phyloP scores from a whole-genome alignment of 306 rosid genomes.

The Fragaria vesca region DNA sequence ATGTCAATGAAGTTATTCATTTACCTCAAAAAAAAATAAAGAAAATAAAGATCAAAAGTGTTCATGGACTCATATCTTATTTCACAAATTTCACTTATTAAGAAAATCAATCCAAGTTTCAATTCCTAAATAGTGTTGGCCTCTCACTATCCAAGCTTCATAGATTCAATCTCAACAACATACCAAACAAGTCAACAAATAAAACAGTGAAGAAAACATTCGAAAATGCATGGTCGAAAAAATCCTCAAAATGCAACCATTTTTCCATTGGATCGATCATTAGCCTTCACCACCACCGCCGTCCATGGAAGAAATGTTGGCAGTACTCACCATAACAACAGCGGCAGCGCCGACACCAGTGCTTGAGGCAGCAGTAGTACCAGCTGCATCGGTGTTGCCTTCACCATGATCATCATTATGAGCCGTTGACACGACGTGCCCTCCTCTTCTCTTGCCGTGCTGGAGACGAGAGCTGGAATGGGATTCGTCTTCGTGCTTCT shows the following conservation, averaged over 20 bases:
- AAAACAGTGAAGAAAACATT: neutral
- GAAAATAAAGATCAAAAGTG: too few species aligned
- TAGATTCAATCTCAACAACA: neutral
- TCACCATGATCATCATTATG: constrained; percentile 18
- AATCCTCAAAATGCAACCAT: neutral
- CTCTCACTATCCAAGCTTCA: neutral
- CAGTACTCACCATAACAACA: constrained; percentile 22
- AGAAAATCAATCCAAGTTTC: too few species aligned
- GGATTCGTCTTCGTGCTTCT: constrained; percentile 30
- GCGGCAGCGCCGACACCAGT: constrained; percentile 30
- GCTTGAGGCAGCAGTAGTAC: constrained; percentile 4
- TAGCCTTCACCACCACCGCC: constrained; percentile 29
- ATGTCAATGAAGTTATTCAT: too few species aligned
- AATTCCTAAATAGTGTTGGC: too few species aligned
- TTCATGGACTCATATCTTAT: too few species aligned
- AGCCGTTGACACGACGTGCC: constrained; percentile 16
- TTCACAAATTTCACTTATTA: too few species aligned
- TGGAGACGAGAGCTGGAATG: constrained; percentile 23
- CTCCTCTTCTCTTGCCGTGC: constrained; percentile 26
- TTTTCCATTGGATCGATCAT: neutral
- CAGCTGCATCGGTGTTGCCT: constrained; percentile 21
- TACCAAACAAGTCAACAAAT: neutral
- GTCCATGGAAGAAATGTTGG: constrained; percentile 28
- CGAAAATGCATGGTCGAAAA: neutral
- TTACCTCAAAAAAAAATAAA: too few species aligned